These are phyloP conservation scores for Fusarium cyanostomum DNA, from an alignment of 2,329 filamentous ascomycete genomes.

Conservation along the genomic window DNA sequence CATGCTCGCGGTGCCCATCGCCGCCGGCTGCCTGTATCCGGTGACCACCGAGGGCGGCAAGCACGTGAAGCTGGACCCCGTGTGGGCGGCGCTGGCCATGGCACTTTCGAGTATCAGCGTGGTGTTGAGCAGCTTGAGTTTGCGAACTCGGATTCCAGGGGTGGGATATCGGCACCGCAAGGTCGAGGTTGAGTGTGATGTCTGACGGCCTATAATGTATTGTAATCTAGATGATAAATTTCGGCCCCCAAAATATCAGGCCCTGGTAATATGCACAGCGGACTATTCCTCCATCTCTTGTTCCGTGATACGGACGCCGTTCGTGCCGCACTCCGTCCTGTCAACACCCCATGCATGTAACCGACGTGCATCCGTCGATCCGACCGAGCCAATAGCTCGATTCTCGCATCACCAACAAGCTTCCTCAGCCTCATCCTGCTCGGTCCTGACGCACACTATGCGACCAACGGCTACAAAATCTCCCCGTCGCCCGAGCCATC, in stretches of 20 bases:
- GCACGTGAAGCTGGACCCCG: slow-evolving; percentile 75
- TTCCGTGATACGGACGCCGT: neutral
- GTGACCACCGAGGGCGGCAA: slow-evolving; percentile 55
- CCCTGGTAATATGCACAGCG: neutral
- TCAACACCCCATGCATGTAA: slow-evolving; percentile 11
- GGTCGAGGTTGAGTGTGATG: slow-evolving; percentile 17
- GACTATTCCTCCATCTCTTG: neutral
- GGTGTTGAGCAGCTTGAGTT: slow-evolving; percentile 79
- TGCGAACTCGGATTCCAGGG: slow-evolving; percentile 63
- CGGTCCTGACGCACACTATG: slow-evolving; percentile 21
- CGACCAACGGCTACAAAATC: slow-evolving; percentile 2
- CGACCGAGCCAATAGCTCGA: slow-evolving; percentile 22
- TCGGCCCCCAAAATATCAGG: neutral
- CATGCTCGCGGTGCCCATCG: slow-evolving; percentile 77
- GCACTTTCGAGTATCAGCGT: slow-evolving; percentile 91
- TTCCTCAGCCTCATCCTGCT: slow-evolving; percentile 5
- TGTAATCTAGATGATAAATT: neutral
- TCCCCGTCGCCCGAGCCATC: slow-evolving; percentile 16
- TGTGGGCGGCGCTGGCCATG: slow-evolving; percentile 93
- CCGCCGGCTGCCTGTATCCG: slow-evolving; percentile 79
- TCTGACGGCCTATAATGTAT: neutral
- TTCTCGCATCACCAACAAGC: slow-evolving; percentile 26
- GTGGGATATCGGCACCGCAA: slow-evolving; percentile 54
- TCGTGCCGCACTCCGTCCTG: neutral
- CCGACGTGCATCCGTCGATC: slow-evolving; percentile 16